phyloP scores from a whole-genome alignment of 352 stramenopile species.

The Phytophthora citrophthora region DNA sequence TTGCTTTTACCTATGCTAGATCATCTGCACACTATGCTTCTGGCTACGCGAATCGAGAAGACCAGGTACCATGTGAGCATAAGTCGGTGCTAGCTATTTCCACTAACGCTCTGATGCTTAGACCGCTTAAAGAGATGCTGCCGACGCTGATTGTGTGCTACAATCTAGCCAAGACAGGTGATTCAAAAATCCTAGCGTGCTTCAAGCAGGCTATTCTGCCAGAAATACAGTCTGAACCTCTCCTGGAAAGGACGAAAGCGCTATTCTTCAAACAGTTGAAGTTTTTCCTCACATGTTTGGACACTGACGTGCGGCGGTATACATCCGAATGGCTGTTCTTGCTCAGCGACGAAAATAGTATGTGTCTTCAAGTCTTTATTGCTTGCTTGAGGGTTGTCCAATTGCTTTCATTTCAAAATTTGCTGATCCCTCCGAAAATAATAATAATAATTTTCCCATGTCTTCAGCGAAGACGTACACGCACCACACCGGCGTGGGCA shows the following conservation, averaged over 20 bases:
- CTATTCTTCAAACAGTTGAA: conserved; percentile 71
- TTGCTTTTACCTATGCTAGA: conserved; percentile 41
- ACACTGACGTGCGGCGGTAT: conserved; percentile 74
- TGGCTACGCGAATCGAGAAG: conserved; percentile 68
- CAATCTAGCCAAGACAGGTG: conserved; percentile 52
- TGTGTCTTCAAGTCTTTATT: conserved; percentile 18
- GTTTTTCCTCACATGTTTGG: conserved; percentile 75
- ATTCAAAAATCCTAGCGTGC: conserved; percentile 30
- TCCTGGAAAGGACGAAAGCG: conserved; percentile 8
- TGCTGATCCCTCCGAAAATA: conserved; percentile 28
- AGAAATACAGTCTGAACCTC: background rate
- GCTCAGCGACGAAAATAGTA: conserved; percentile 81
- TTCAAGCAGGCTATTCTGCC: conserved; percentile 56
- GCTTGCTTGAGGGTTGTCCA: conserved; percentile 10
- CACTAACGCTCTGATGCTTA: conserved; percentile 9
- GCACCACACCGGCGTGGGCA: conserved; percentile 68
- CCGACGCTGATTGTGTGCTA: conserved; percentile 71
- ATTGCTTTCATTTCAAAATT: conserved; percentile 39
- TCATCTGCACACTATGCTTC: conserved; percentile 63
- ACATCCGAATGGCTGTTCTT: conserved; percentile 76
- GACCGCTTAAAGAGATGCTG: conserved; percentile 52
- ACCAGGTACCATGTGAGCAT: conserved; percentile 36
- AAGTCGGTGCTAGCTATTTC: background rate
- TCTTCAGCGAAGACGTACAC: conserved; percentile 75
- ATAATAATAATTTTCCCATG: conserved; percentile 30